Evolutionary conservation across 2,329 filamentous ascomycete genomes (phyloP).

Genomic region (Cytospora piceicola): DNA sequence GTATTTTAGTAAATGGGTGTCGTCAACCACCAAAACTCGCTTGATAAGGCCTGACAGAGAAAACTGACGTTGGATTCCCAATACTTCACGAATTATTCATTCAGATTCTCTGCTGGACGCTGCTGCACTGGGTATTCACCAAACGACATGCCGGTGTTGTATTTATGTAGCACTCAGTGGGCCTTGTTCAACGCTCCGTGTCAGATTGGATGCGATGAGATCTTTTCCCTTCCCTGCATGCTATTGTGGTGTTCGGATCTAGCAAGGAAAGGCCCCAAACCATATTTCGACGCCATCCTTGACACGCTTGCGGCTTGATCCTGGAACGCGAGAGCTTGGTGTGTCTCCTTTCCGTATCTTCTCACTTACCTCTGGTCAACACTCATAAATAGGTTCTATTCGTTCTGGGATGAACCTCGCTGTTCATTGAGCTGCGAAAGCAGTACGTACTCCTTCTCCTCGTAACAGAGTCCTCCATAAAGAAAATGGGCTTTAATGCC

Average conservation of each 20-base stretch:
- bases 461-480: no score
- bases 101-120: background rate
- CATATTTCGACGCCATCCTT: background rate
- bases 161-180: background rate
- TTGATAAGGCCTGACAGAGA: background rate
- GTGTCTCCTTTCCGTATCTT: background rate
- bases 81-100: background rate
- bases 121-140: background rate
- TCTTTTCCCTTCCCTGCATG: background rate
- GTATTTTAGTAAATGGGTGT: background rate
- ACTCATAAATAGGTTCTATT: background rate
- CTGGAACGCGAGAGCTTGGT: background rate
- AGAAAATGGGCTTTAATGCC: background rate
- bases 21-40: background rate
- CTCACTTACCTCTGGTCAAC: background rate
- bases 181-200: background rate
- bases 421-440: background rate
- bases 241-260: background rate
- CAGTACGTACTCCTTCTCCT: background rate
- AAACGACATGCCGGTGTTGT: background rate
- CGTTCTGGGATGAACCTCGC: background rate
- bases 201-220: background rate
- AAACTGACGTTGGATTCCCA: background rate
- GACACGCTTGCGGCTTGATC: background rate
- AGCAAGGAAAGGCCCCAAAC: slow-evolving; percentile 14